A percentile compares a stretch with the other conserved stretches of the same genome.
Conservation (phyloP, 371 early-diverging fungal species). For the Fennellomyces sp. region DNA sequence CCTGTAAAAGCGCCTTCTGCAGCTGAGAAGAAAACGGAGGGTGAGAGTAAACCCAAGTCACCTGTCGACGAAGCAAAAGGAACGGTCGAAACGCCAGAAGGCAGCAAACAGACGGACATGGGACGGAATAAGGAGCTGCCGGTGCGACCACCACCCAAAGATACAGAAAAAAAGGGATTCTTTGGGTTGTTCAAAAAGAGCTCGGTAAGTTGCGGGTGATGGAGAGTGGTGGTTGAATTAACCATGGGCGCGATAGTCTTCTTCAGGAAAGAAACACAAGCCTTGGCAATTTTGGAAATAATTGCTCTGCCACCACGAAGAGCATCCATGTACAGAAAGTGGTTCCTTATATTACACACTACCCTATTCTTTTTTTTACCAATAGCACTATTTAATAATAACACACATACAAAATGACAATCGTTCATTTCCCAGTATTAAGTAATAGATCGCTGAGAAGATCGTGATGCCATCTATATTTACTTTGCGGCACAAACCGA, state of each 20-base stretch:
- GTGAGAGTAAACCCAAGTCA: too few species aligned
- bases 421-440: too few species aligned
- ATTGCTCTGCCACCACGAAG: background rate
- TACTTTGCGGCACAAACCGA: too few species aligned
- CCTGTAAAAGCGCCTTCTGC: too few species aligned
- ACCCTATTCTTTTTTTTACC: background rate
- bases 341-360: background rate
- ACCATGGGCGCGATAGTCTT: background rate
- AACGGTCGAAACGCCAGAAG: too few species aligned
- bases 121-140: background rate
- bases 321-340: background rate
- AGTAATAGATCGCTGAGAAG: too few species aligned
- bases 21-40: slow-evolving; percentile 1
- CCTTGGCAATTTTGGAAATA: slow-evolving; percentile 13
- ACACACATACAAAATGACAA: too few species aligned
- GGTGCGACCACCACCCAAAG: slow-evolving; percentile 11
- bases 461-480: too few species aligned
- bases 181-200: background rate
- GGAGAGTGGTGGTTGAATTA: background rate
- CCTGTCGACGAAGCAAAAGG: too few species aligned
- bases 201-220: background rate
- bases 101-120: too few species aligned
- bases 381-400: too few species aligned
- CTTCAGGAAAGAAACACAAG: slow-evolving; percentile 2
- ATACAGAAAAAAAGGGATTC: slow-evolving; percentile 1